A percentile compares a stretch with the other conserved stretches of the same genome.
These are phyloP conservation scores for Haematococcus sp. DNA, from an alignment of 139 green algal genomes.

Conservation along the genomic window DNA sequence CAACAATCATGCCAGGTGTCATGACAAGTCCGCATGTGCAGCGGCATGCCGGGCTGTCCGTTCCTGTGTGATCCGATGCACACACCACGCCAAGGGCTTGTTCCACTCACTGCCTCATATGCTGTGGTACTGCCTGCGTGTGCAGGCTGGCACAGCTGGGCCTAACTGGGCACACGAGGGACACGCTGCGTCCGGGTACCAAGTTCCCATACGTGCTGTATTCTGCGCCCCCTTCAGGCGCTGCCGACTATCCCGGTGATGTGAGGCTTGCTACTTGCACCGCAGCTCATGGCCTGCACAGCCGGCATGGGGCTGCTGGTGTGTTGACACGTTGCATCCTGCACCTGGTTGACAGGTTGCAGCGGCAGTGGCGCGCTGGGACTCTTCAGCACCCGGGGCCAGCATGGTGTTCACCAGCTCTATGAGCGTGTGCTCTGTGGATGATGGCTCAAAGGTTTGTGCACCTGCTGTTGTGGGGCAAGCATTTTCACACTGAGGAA, in stretches of 20 bases:
- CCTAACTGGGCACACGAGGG: conserved; percentile 56
- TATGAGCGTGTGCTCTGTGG: conserved; percentile 72
- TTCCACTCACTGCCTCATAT: background rate
- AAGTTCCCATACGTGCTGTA: conserved; percentile 88
- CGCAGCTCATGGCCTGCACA: background rate
- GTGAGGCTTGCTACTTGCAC: conserved; percentile 41
- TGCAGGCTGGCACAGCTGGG: conserved; percentile 74
- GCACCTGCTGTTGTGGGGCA: too few species aligned
- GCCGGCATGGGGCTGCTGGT: background rate
- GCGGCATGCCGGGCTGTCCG: background rate
- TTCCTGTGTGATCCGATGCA: background rate
- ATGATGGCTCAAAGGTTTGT: conserved; percentile 54
- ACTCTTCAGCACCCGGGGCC: conserved; percentile 50
- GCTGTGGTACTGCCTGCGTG: background rate
- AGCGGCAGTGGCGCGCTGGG: conserved; percentile 74
- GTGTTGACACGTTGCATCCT: background rate
- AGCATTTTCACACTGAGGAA: too few species aligned
- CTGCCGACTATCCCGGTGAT: conserved; percentile 82
- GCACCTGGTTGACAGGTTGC: conserved; percentile 30
- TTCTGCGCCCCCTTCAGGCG: conserved; percentile 84
- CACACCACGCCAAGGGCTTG: background rate
- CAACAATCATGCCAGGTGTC: conserved; percentile 74
- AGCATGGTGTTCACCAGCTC: conserved; percentile 88
- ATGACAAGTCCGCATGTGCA: background rate
- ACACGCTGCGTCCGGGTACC: conserved; percentile 10